Evolutionary conservation across 768 basidiomycete genomes (phyloP), one percentile per base, ranked within the genome.

Genomic region (Austroboletus festivus): DNA sequence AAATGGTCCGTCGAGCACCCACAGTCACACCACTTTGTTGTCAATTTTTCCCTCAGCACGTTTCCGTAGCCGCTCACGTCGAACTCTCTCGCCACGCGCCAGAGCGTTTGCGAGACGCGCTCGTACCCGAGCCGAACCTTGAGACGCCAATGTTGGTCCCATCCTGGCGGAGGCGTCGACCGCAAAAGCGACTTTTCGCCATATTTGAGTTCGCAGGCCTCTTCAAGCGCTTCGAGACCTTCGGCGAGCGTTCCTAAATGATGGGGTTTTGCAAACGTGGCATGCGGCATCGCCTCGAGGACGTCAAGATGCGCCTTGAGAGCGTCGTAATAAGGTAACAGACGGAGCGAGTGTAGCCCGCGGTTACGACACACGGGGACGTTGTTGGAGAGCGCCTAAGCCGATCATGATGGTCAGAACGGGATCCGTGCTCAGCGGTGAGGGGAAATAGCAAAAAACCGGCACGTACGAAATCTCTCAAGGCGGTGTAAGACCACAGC

Each of bases 1-100:
- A 88, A 69, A 58, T 87, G 85, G 61, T 86, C 86, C 22, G 86
- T 86, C 41, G 85, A 86, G 60, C 86, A 88, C 1, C 86, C 86
- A 65, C 86, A 88, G 50, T 86, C 85, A 60, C 86, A 88, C 86
- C 86, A 88, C 56, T 86, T 87, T 4, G 73, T 76, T 12, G 81
- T 82, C 44, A 88, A 64, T 65, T 88, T 88, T 54, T 88, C 86
- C 23, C 84, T 71, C 26, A 88, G 68, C 13, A 86, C 79, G 30
- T 73, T 69, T 0, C 86, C 86, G 54, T 86, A 88, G 11, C 86
- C 86, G 23, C 81, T 75, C 3, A 85, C 81, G 56, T 86, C 83
- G 51, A 86, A 86, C 58, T 88, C 86, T 24, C 77, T 67, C 23
- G 85, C 81, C 19, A 86, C 81, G 18, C 76, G 73, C 86, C 85